Conservation (phyloP, 257 asterid genomes). For the Solanum paucissectum region DNA sequence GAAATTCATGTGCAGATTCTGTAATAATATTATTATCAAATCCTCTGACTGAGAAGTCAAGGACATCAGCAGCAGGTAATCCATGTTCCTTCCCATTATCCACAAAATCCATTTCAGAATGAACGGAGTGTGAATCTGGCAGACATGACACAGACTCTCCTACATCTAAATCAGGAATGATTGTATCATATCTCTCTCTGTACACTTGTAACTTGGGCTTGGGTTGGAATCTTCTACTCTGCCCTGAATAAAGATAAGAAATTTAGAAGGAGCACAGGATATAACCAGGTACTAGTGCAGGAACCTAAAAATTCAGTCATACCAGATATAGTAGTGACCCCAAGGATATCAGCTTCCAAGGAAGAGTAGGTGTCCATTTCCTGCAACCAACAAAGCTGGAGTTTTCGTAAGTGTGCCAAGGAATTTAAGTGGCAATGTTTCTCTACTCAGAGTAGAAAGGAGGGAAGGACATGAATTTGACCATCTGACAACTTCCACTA, state of each 20-base stretch:
- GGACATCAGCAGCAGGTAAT: conserved; percentile 28
- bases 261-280: not conserved
- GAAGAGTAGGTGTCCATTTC: conserved; percentile 20
- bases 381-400: conserved; percentile 27
- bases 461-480: not conserved
- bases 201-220: conserved; percentile 33
- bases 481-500: conserved; percentile 12
- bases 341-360: conserved; percentile 28
- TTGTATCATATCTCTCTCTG: conserved; percentile 8
- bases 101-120: conserved; percentile 20
- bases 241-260: conserved; percentile 25
- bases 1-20: conserved; percentile 30
- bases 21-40: conserved; percentile 17
- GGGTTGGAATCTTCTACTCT: conserved; percentile 36
- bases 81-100: conserved; percentile 24
- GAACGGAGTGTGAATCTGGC: conserved; percentile 13
- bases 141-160: conserved; percentile 11
- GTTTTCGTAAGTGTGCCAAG: not conserved
- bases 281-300: not conserved
- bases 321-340: conserved; percentile 38
- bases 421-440: not conserved
- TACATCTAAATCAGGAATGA: conserved; percentile 5
- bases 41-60: conserved; percentile 43
- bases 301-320: conserved; percentile 3
- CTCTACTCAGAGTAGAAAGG: not conserved